phyloP scores from a whole-genome alignment of 2,329 filamentous ascomycete genomes.

The Juglanconis sp. region DNA sequence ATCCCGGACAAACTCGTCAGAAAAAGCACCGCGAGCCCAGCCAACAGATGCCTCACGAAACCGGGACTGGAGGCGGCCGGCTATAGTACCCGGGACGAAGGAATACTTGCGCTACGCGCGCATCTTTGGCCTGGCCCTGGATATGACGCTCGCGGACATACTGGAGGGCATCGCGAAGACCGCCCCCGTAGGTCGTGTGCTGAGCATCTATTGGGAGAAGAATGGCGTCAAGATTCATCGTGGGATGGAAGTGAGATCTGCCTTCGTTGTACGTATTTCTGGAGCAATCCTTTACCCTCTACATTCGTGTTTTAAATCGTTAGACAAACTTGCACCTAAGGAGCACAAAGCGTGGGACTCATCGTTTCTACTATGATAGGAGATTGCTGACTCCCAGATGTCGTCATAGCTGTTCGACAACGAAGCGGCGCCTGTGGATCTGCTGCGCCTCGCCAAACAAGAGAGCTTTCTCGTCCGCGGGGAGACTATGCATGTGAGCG shows the following conservation, averaged over 20 bases:
- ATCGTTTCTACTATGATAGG: no score
- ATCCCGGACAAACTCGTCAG: background rate
- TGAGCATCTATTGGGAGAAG: background rate
- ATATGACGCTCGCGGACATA: background rate
- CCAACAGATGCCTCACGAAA: background rate
- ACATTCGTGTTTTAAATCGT: no score
- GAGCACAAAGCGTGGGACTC: no score
- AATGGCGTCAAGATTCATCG: background rate
- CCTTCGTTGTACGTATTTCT: background rate
- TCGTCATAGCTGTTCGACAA: background rate
- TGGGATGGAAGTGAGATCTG: background rate
- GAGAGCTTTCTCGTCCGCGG: background rate
- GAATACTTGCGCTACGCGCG: background rate
- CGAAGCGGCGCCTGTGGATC: background rate
- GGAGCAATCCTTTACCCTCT: no score
- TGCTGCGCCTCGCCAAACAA: background rate
- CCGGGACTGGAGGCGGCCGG: background rate
- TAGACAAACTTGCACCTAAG: no score
- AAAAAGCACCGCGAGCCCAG: background rate
- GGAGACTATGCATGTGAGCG: background rate
- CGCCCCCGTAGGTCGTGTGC: slow-evolving; percentile 1
- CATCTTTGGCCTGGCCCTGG: background rate
- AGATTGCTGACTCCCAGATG: no score
- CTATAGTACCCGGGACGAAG: background rate
- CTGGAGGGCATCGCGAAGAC: background rate